Base-by-base conservation (phyloP, 2,329 filamentous ascomycete species). In the Fusarium nisikadoi region DNA sequence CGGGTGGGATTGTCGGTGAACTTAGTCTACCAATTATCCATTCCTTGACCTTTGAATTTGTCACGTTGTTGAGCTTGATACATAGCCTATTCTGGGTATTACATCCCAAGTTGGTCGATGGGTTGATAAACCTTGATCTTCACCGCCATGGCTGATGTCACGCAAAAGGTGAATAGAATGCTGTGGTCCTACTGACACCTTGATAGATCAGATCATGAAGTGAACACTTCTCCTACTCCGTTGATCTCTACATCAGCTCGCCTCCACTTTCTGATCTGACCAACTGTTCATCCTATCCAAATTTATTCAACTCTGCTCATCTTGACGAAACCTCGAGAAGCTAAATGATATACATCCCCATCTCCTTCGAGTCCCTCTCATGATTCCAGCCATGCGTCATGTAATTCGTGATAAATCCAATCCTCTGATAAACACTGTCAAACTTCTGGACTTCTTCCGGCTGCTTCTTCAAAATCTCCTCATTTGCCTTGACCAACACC, bases 331-430 rank as follows among this genome's bases (percentile, higher is more conserved):
- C 0, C 7, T 19, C 11, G 3, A 13, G 17, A 20, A 45, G 3
- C 60, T 70, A 74, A 43, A 77, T 63, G 8, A 76, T 42, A 43
- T 66, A 76, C 59, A 76, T 41, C 1, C 36, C 46, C 23, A 61
- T 54, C 19, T 75, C 45, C 17, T 62, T 46, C 3, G 72, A 62
- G 33, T 72, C 72, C 11, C 23, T 33, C 10, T 65, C 43, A 25
- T 73, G 70, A 3, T 50, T 57, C 74, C 74, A 76, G 1, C 52
- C 67, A 10, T 49, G 38, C 11, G 70, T 63, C 41, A 64, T 59
- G 25, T 73, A 76, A 31, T 65, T 65, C 17, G 38, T 65, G 14
- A 73, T 65, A 14, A 66, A 68, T 19, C 74, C 74, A 10, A 75
- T 41, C 7, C 74, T 52, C 38, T 76, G 67, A 27, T 65, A 76